Conservation (phyloP, 2,329 filamentous ascomycete species). For the Ciborinia camelliae region DNA sequence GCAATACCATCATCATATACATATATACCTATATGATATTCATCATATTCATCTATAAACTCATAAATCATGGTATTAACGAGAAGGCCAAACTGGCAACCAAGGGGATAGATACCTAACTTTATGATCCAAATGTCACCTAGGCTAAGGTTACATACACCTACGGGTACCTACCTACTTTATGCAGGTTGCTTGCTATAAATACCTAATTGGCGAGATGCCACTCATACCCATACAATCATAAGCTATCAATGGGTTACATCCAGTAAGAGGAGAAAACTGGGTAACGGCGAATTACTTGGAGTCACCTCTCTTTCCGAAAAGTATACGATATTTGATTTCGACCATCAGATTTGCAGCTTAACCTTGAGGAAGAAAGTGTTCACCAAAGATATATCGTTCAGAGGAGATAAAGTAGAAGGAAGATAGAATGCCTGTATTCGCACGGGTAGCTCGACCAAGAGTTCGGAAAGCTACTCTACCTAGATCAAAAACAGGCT, state of each 20-base stretch:
- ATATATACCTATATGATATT: too few species aligned
- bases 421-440: not conserved
- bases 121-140: too few species aligned
- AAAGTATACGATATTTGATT: too few species aligned
- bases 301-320: not conserved
- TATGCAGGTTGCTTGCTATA: too few species aligned
- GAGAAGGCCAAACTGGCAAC: not conserved
- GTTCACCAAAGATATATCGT: not conserved
- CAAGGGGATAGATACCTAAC: not conserved
- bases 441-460: not conserved
- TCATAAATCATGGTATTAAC: not conserved
- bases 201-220: not conserved
- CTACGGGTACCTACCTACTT: too few species aligned
- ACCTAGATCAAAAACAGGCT: constrained; percentile 1
- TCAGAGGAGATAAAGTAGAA: not conserved
- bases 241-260: not conserved
- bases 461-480: not conserved
- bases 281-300: too few species aligned
- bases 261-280: not conserved
- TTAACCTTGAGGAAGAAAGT: not conserved
- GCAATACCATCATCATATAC: too few species aligned
- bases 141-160: too few species aligned
- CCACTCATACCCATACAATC: not conserved
- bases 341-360: too few species aligned
- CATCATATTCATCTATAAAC: too few species aligned